Percentiles rank a stretch among this genome's conserved stretches.
Evolutionary conservation across 768 basidiomycete genomes (phyloP).

Genomic region (Imleria badia): DNA sequence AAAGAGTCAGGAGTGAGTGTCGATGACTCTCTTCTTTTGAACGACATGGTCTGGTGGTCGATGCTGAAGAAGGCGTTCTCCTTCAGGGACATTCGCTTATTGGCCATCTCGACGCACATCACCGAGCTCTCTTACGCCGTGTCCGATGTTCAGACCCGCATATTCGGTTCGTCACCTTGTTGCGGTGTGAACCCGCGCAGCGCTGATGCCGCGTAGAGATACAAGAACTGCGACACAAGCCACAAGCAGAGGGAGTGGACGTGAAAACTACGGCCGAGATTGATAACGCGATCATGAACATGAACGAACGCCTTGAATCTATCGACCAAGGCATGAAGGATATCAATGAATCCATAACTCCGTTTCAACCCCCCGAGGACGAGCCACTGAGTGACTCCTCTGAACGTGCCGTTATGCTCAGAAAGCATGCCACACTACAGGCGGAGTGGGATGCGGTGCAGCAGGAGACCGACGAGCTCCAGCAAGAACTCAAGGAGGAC

Average conservation of each 20-base stretch:
- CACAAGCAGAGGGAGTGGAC: constrained; percentile 56
- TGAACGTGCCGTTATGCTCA: constrained; percentile 46
- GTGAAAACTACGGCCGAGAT: constrained; percentile 66
- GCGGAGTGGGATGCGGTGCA: constrained; percentile 82
- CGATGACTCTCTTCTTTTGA: constrained; percentile 7
- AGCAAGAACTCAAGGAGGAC: constrained; percentile 95
- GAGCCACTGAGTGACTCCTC: constrained; percentile 48
- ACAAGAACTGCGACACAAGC: constrained; percentile 89
- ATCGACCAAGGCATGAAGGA: constrained; percentile 71
- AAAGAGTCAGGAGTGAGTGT: constrained; percentile 68
- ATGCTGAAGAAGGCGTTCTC: constrained; percentile 26
- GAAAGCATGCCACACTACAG: constrained; percentile 72
- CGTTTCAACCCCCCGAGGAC: constrained; percentile 48
- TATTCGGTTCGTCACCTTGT: constrained; percentile 60
- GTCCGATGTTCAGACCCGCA: constrained; percentile 88
- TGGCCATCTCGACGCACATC: constrained; percentile 81
- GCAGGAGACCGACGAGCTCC: constrained; percentile 74
- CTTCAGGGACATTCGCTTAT: constrained; percentile 66
- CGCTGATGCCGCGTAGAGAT: constrained; percentile 57
- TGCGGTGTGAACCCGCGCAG: neutral
- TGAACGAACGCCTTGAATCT: constrained; percentile 76
- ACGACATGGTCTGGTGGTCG: constrained; percentile 28
- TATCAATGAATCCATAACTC: constrained; percentile 64
- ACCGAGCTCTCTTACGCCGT: constrained; percentile 85
- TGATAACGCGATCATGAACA: constrained; percentile 74